Conservation (phyloP, 225 moss, liverwort and hornwort species). For the Physcomitrellopsis africana region DNA sequence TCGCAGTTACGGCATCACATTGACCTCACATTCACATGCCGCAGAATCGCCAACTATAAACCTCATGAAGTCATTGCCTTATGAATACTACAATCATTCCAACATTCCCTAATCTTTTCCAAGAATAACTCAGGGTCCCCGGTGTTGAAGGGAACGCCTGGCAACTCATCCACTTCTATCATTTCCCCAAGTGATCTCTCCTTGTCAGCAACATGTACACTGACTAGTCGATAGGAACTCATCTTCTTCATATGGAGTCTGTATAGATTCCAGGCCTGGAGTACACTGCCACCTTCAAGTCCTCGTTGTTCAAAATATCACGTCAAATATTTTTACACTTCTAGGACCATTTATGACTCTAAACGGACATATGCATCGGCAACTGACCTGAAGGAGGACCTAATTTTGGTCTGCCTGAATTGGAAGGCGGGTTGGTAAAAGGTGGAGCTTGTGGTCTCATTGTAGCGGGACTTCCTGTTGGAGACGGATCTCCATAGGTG, state of each 20-base stretch:
- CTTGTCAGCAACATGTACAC: too few species aligned
- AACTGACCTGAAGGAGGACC: constrained; percentile 57
- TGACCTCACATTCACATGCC: too few species aligned
- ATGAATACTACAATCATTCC: too few species aligned
- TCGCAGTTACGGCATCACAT: too few species aligned
- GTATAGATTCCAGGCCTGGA: neutral
- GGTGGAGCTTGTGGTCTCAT: constrained; percentile 50
- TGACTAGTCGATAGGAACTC: too few species aligned
- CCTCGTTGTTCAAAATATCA: neutral
- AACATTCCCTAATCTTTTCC: too few species aligned
- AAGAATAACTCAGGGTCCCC: too few species aligned
- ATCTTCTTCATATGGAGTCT: neutral
- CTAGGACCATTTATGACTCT: neutral
- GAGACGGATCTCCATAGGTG: constrained; percentile 48
- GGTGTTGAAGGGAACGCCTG: too few species aligned
- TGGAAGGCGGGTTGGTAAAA: constrained; percentile 35
- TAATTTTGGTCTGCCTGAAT: constrained; percentile 33
- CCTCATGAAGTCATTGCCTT: too few species aligned
- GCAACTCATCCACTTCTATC: too few species aligned
- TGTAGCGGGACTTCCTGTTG: constrained; percentile 45
- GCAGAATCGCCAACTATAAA: too few species aligned
- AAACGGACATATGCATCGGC: neutral
- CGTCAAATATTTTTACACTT: neutral
- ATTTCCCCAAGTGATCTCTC: too few species aligned
- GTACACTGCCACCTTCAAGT: constrained; percentile 5